Evolutionary conservation across 495 filamentous ascomycete genomes (phyloP).

Genomic region (Parathielavia hyrcaniae): DNA sequence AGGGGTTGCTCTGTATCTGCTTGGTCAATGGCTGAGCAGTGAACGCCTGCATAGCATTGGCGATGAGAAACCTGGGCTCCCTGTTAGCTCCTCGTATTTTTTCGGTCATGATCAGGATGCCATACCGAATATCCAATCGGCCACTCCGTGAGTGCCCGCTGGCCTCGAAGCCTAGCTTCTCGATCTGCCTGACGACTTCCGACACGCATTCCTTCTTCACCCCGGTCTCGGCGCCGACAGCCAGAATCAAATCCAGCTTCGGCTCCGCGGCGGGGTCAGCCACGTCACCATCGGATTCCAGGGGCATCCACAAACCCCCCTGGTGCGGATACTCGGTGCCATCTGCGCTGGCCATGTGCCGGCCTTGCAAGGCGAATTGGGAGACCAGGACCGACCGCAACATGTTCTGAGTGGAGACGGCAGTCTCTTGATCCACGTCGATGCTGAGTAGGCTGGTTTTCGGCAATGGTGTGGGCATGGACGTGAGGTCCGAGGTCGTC

Average conservation of each 20-base stretch:
- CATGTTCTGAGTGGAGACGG: constrained; percentile 39
- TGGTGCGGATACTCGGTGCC: not conserved
- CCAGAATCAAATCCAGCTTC: constrained; percentile 41
- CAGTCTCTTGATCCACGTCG: constrained; percentile 31
- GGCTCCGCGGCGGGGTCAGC: constrained; percentile 17
- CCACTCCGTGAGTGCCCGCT: constrained; percentile 36
- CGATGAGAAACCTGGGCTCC: constrained; percentile 39
- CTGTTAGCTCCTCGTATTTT: not conserved
- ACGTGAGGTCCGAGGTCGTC: constrained; percentile 8
- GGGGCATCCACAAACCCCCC: constrained; percentile 33
- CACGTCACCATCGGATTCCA: constrained; percentile 24
- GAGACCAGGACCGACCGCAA: constrained; percentile 36
- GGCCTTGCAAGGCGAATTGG: constrained; percentile 28
- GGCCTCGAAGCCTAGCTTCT: constrained; percentile 38
- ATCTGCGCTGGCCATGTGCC: not conserved
- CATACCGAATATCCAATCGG: constrained; percentile 41
- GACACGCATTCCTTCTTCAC: constrained; percentile 35
- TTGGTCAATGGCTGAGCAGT: constrained; percentile 39
- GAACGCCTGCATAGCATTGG: constrained; percentile 45
- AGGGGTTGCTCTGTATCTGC: constrained; percentile 43
- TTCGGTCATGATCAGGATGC: not conserved
- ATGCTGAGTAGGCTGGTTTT: constrained; percentile 34
- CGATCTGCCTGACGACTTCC: constrained; percentile 34
- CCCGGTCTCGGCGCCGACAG: constrained; percentile 38
- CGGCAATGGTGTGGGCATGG: constrained; percentile 19